A percentile compares a stretch with the other conserved stretches of the same genome.
Conservation (phyloP, 2,329 filamentous ascomycete genomes). For the Mycosphaerella sp. region DNA sequence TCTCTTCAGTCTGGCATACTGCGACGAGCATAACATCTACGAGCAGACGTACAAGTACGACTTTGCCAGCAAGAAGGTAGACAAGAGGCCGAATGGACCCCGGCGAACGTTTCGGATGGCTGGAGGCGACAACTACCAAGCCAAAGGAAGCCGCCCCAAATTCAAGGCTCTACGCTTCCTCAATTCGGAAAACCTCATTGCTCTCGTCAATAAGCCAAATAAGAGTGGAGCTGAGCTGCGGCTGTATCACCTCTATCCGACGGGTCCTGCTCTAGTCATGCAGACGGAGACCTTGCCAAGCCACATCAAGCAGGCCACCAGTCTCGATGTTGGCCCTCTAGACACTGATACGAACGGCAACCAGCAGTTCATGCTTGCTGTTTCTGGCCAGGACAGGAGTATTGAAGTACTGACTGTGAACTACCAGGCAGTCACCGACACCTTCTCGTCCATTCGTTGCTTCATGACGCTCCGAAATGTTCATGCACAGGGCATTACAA, state of each 20-base stretch:
- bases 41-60: slow-evolving; percentile 54
- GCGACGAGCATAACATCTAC: slow-evolving; percentile 68
- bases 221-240: slow-evolving; percentile 51
- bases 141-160: slow-evolving; percentile 40
- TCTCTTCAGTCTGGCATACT: slow-evolving; percentile 69
- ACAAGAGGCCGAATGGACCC: slow-evolving; percentile 38
- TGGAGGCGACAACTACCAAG: slow-evolving; percentile 25
- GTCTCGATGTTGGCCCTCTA: slow-evolving; percentile 69
- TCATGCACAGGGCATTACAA: slow-evolving; percentile 54
- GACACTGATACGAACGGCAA: slow-evolving; percentile 53
- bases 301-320: slow-evolving; percentile 65
- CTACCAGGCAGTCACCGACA: slow-evolving; percentile 49
- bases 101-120: slow-evolving; percentile 41
- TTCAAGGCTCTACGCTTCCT: slow-evolving; percentile 53
- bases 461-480: slow-evolving; percentile 51
- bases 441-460: slow-evolving; percentile 43
- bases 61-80: slow-evolving; percentile 37
- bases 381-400: slow-evolving; percentile 72
- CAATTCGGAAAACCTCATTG: slow-evolving; percentile 45
- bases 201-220: slow-evolving; percentile 51
- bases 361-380: slow-evolving; percentile 71
- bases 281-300: slow-evolving; percentile 56
- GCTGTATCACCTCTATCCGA: slow-evolving; percentile 55
- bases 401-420: slow-evolving; percentile 74
- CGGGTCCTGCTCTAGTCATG: slow-evolving; percentile 45